Base-by-base conservation (phyloP, 768 basidiomycete genomes). In the Amanita rubescens region DNA sequence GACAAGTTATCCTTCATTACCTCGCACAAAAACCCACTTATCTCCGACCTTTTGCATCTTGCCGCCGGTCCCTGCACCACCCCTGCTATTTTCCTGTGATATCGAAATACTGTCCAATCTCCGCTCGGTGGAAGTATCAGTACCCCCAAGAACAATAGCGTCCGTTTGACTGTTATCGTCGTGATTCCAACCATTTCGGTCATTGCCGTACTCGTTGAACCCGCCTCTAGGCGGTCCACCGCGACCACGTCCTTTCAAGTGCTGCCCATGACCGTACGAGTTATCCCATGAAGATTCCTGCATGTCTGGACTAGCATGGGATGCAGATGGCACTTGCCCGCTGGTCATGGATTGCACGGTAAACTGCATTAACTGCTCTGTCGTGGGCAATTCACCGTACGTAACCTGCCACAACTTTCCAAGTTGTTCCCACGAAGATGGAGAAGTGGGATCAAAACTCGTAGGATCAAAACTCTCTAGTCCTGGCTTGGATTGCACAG, bases 341-440 rank as follows among this genome's bases (percentile, higher is more conserved):
- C 65, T 61, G 19, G 75, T 54, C 74, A 86, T 75, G 57, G 87
- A 35, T 6, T 50, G 49, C 49, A 50, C 39, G 12, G 27, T 75
- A 63, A 84, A 87, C 66, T 82, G 77, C 82, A 89, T 82, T 59
- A 91, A 77, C 62, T 90, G 77, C 61, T 89, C 84, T 61, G 84
- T 82, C 53, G 85, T 77, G 25, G 90, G 90, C 59, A 72, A 46
- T 61, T 78, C 75, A 38, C 87, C 85, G 66, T 86, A 69, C 49
- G 86, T 84, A 53, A 75, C 73, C 63, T 76, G 69, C 87, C 87
- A 92, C 74, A 88, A 82, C 64, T 80, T 81, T 65, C 85, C 86
- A 55, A 94, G 78, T 53, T 79, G 77, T 72, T 85, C 82, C 91
- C 91, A 94, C 65, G 87, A 84, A 49, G 78, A 67, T 51, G 90